A percentile compares a stretch with the other conserved stretches of the same genome.
These are phyloP conservation scores for Chlorella ohadii DNA, from an alignment of 139 green algal species.

Conservation along the genomic window DNA sequence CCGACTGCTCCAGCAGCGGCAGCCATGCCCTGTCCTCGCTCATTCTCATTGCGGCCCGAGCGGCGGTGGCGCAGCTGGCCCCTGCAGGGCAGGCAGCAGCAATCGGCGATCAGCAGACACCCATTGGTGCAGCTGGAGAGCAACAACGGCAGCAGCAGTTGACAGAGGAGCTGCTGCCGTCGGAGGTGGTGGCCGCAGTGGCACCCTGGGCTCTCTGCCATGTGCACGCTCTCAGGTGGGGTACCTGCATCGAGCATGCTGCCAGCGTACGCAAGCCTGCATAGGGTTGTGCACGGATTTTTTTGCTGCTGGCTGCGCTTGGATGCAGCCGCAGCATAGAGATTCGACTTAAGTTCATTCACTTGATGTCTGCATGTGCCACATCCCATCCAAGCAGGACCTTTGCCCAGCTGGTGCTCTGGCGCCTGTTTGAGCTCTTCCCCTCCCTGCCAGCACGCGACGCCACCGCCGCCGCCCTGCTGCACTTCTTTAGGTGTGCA, in stretches of 20 bases:
- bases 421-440: slow-evolving; percentile 47
- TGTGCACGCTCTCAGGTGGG: slow-evolving; percentile 67
- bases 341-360: too few relatives aligned
- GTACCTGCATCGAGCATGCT: too few relatives aligned
- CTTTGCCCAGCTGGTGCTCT: slow-evolving; percentile 53
- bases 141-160: background rate
- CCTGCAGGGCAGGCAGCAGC: background rate
- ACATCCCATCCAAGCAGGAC: slow-evolving; percentile 14
- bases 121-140: background rate
- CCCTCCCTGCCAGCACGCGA: slow-evolving; percentile 40
- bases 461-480: slow-evolving; percentile 21
- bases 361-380: too few relatives aligned
- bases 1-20: slow-evolving; percentile 44
- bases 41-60: slow-evolving; percentile 54
- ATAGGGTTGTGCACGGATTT: too few relatives aligned
- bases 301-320: too few relatives aligned
- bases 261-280: too few relatives aligned
- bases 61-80: background rate
- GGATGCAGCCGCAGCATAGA: too few relatives aligned
- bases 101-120: too few relatives aligned
- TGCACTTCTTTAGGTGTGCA: slow-evolving; percentile 42
- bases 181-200: slow-evolving; percentile 30
- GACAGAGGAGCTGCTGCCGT: slow-evolving; percentile 29
- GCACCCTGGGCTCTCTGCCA: slow-evolving; percentile 78
- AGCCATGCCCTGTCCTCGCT: slow-evolving; percentile 54